These are phyloP conservation scores for Taiwanofungus camphoratus DNA, from an alignment of 1,284 basidiomycete species.

Conservation along the genomic window DNA sequence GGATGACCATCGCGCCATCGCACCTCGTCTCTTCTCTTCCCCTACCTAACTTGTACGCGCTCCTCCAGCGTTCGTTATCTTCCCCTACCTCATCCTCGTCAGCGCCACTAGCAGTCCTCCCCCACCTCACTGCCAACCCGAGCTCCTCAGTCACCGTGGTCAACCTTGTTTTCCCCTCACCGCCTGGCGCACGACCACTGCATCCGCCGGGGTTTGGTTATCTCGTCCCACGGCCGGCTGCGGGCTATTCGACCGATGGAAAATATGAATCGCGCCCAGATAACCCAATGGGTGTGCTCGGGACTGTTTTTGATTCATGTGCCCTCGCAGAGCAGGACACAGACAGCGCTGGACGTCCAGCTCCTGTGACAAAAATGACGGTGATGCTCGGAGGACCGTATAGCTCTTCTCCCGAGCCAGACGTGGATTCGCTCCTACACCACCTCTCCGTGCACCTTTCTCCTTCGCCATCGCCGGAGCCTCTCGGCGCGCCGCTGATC, in stretches of 20 bases:
- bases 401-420: constrained; percentile 31
- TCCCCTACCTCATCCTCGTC: constrained; percentile 7
- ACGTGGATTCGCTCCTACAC: constrained; percentile 36
- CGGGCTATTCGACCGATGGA: constrained; percentile 40
- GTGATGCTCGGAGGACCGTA: constrained; percentile 91
- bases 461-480: constrained; percentile 16
- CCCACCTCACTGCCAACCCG: constrained; percentile 50
- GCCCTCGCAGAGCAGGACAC: constrained; percentile 67
- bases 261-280: constrained; percentile 14
- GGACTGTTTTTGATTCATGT: constrained; percentile 82
- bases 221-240: constrained; percentile 74
- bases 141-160: constrained; percentile 65
- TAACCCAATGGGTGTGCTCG: constrained; percentile 56
- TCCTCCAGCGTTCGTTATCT: constrained; percentile 35
- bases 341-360: constrained; percentile 21
- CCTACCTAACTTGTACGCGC: constrained; percentile 55
- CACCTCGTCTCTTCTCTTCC: constrained; percentile 70
- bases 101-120: constrained; percentile 26
- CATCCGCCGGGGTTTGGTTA: constrained; percentile 92
- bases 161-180: constrained; percentile 66
- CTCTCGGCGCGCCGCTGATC: constrained; percentile 55
- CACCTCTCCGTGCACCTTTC: constrained; percentile 53
- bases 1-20: constrained; percentile 38
- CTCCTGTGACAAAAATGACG: constrained; percentile 65
- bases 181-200: constrained; percentile 38